Conservation (phyloP, 352 stramenopile genomes). For the Pythium plurisporium region DNA sequence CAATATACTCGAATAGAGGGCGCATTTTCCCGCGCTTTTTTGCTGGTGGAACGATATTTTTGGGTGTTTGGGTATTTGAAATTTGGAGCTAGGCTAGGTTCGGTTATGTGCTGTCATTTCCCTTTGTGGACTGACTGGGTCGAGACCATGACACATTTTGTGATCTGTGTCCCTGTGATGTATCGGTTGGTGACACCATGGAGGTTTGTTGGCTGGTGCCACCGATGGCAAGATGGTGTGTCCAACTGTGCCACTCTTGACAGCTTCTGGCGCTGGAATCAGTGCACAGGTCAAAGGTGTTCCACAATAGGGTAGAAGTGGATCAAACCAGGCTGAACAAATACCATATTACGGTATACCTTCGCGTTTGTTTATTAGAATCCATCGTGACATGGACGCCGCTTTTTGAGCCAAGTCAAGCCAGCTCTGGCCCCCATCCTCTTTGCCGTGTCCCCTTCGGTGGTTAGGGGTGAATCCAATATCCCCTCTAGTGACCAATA, state of each 20-base stretch:
- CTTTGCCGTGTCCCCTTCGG: neutral
- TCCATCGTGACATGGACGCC: no score
- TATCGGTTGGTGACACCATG: no score
- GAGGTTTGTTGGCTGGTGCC: no score
- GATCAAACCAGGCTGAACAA: neutral
- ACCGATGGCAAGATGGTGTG: neutral
- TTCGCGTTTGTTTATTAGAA: no score
- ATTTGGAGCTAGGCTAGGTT: neutral
- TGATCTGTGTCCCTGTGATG: no score
- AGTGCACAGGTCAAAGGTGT: no score
- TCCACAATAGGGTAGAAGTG: constrained; percentile 1
- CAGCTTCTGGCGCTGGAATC: constrained; percentile 5
- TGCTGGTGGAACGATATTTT: neutral
- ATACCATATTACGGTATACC: no score
- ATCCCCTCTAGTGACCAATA: neutral
- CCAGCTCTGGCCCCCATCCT: neutral
- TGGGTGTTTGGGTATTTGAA: constrained; percentile 9
- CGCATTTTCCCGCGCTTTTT: constrained; percentile 13
- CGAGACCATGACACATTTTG: no score
- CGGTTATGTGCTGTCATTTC: no score
- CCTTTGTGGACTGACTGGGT: no score
- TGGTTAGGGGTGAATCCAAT: constrained; percentile 3
- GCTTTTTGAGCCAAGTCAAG: no score
- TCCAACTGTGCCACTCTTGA: constrained; percentile 4
- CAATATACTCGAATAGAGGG: constrained; percentile 7